A percentile compares a stretch with the other conserved stretches of the same genome.
Evolutionary conservation across 495 filamentous ascomycete genomes (phyloP).

Genomic region (Xylaria intraflava): DNA sequence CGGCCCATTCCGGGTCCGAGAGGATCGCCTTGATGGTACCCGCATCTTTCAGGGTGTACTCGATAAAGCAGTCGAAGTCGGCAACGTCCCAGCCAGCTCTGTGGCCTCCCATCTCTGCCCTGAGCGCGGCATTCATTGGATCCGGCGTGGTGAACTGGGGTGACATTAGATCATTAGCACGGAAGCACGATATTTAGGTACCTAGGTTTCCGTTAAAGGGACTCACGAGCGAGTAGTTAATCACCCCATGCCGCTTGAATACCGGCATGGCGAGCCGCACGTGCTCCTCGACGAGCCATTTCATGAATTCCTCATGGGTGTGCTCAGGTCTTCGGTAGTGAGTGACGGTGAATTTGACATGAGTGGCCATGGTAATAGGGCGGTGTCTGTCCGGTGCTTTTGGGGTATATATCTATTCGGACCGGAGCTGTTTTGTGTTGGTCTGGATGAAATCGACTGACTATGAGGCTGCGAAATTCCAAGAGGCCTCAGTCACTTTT

Average conservation of each 20-base stretch:
- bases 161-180: too few species aligned
- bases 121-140: too few species aligned
- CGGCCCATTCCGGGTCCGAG: slow-evolving; percentile 25
- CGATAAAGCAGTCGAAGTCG: slow-evolving; percentile 30
- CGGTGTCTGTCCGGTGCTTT: too few species aligned
- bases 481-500: too few species aligned
- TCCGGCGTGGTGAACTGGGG: too few species aligned
- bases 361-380: not conserved
- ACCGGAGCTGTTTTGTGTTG: too few species aligned
- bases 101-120: slow-evolving; percentile 12
- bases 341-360: not conserved
- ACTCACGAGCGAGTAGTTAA: slow-evolving; percentile 2
- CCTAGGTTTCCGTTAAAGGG: too few species aligned
- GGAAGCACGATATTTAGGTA: too few species aligned
- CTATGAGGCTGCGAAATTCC: too few species aligned
- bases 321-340: not conserved
- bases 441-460: too few species aligned
- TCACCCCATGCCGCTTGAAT: not conserved
- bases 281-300: slow-evolving; percentile 3
- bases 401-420: too few species aligned
- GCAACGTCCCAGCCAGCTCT: slow-evolving; percentile 24
- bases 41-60: slow-evolving; percentile 19
- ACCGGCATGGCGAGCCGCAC: slow-evolving; percentile 1
- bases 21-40: slow-evolving; percentile 19
- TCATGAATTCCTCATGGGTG: slow-evolving; percentile 3